Conservation (phyloP, 2,329 filamentous ascomycete species). For the Akanthomyces muscarius region DNA sequence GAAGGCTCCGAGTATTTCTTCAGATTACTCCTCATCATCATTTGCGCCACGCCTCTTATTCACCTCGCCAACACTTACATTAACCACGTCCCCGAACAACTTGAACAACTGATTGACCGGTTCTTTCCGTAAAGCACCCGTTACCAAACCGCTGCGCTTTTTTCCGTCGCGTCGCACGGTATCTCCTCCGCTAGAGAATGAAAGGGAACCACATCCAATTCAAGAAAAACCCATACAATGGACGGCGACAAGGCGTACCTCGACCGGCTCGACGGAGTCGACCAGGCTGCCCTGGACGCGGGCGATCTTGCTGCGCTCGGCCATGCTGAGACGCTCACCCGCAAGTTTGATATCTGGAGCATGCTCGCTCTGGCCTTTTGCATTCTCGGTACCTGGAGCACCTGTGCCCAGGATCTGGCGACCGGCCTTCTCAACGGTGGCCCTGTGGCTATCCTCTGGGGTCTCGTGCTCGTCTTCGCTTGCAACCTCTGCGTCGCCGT, state of each 20-base stretch:
- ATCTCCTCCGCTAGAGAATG: slow-evolving; percentile 15
- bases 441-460: slow-evolving; percentile 52
- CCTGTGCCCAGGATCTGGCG: slow-evolving; percentile 46
- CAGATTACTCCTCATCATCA: background rate
- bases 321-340: slow-evolving; percentile 36
- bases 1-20: background rate
- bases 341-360: slow-evolving; percentile 51
- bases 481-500: slow-evolving; percentile 52
- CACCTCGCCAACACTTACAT: too few species aligned
- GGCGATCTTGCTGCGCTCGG: slow-evolving; percentile 39
- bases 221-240: slow-evolving; percentile 21
- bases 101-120: too few species aligned
- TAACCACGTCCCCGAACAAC: background rate
- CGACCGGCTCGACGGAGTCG: slow-evolving; percentile 20
- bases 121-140: background rate
- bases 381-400: slow-evolving; percentile 55
- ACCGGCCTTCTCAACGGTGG: slow-evolving; percentile 53
- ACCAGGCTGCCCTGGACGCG: slow-evolving; percentile 33
- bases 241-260: slow-evolving; percentile 21
- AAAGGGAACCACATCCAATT: slow-evolving; percentile 13
- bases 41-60: background rate
- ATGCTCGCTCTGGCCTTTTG: slow-evolving; percentile 56
- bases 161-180: background rate
- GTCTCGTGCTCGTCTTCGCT: slow-evolving; percentile 46
- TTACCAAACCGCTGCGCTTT: background rate